Evolutionary conservation across 495 filamentous ascomycete genomes (phyloP), one percentile per base, ranked within the genome.

Genomic region (Cairneyella variabilis): DNA sequence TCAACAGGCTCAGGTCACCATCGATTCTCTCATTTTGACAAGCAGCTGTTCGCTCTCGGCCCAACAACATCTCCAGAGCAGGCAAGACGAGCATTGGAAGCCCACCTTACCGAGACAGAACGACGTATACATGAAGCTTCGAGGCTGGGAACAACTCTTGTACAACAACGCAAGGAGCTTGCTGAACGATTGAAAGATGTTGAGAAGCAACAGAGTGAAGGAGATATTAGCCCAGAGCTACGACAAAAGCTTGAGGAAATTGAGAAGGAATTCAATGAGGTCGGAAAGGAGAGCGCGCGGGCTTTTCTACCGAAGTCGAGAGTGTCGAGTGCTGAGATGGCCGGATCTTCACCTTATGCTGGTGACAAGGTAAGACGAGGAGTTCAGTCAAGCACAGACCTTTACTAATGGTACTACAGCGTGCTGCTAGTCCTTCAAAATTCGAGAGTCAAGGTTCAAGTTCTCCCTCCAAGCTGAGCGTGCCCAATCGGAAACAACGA

Each of bases 221-320:
- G 80, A n/a, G 88, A 95, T 57, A 85, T 97, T 51, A 85, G 83
- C 7, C 85, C 88, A 1, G 91, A 96, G 47, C 67, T 97, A 61
- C 83, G 86, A 12, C 83, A 86, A 67, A 91, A 86, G 66, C 74
- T 98, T 25, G 77, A 82, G 9, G 92, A 95, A 50, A 76, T 97
- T 61, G 93, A 98, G 64, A 86, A 81, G 66, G 95, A 97, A 57
- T 97, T 95, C 67, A 93, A 93, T 67, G 93, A 97, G 57, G 89
- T 97, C 40, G 91, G 91, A 26, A 80, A 85, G 47, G 91, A 97
- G 63, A 91, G 87, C 18, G 88, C 91, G 39, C 82, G 92, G 44
- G 90, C 90, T 6, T 91, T 96, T 66, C 71, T 97, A 49, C 90
- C 93, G 12, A 92, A 91, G 65, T 82, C 89, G 37, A 76, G 87